phyloP scores from a whole-genome alignment of 805 yeast genomes.

The Danielia oregonensis region DNA sequence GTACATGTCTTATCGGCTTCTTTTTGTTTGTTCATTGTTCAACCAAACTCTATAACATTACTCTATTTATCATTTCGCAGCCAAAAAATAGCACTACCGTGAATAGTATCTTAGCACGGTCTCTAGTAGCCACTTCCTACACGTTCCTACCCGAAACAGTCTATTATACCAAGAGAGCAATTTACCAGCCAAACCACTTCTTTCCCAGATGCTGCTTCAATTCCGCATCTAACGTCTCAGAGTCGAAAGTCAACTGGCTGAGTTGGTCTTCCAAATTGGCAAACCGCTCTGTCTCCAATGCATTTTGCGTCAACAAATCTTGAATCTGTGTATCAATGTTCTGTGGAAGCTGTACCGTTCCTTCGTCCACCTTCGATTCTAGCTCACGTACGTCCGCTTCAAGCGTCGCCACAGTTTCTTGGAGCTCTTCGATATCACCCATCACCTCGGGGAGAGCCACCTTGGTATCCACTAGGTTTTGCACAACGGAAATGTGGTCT shows the following conservation, averaged over 20 bases:
- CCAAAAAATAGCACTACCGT: no score
- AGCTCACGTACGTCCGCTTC: slow-evolving; percentile 37
- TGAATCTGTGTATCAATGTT: slow-evolving; percentile 36
- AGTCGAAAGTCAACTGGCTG: slow-evolving; percentile 22
- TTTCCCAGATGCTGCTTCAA: slow-evolving; percentile 17
- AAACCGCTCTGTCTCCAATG: slow-evolving; percentile 35
- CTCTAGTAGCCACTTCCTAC: no score
- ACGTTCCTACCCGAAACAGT: no score
- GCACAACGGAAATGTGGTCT: slow-evolving; percentile 85
- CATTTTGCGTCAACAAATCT: slow-evolving; percentile 32
- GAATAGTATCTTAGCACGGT: no score
- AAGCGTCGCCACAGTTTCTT: slow-evolving; percentile 36
- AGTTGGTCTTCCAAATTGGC: slow-evolving; percentile 38
- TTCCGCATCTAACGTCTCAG: slow-evolving; percentile 21
- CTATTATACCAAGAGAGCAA: no score
- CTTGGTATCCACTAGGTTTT: slow-evolving; percentile 79
- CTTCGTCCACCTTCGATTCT: slow-evolving; percentile 30
- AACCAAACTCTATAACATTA: no score
- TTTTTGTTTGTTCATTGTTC: no score
- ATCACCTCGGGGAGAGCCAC: slow-evolving; percentile 68
- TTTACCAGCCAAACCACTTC: slow-evolving; percentile 28
- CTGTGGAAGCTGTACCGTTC: slow-evolving; percentile 27
- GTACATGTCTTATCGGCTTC: no score
- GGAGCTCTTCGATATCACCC: slow-evolving; percentile 68
- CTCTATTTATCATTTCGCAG: no score